A percentile compares a stretch with the other conserved stretches of the same genome.
These are phyloP conservation scores for Rubroboletus satanas DNA, from an alignment of 768 basidiomycete species.

Conservation along the genomic window DNA sequence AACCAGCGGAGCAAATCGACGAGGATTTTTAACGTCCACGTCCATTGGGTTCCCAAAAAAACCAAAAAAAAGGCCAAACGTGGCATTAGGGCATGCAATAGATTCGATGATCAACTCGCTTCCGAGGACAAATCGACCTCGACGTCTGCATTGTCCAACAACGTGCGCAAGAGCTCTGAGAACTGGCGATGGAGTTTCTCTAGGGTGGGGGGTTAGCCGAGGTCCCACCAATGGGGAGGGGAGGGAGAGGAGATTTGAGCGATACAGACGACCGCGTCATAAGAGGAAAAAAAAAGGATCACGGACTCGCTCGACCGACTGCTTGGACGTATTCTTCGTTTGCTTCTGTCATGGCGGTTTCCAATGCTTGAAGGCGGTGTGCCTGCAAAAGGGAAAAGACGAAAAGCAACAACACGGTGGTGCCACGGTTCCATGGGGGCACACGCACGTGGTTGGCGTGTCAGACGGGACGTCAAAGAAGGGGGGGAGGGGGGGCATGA, in stretches of 20 bases:
- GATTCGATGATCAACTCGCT: background rate
- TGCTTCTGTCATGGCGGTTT: conserved; percentile 64
- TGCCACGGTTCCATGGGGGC: background rate
- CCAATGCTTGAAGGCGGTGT: conserved; percentile 58
- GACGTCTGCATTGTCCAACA: conserved; percentile 54
- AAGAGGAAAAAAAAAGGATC: background rate
- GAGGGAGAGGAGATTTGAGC: background rate
- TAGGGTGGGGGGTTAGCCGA: conserved; percentile 18
- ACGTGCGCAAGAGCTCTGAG: conserved; percentile 50
- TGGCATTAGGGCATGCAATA: background rate
- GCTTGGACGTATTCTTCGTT: conserved; percentile 76
- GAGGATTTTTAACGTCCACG: background rate
- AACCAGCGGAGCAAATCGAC: background rate
- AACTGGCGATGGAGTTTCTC: conserved; percentile 61
- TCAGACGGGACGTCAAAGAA: background rate
- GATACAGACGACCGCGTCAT: background rate
- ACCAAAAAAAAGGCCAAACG: background rate
- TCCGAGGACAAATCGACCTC: conserved; percentile 20
- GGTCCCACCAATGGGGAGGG: background rate
- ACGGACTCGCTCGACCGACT: conserved; percentile 73
- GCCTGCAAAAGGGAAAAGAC: conserved; percentile 40
- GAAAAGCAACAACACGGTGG: background rate
- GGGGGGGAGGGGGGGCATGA: background rate
- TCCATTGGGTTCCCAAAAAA: background rate
- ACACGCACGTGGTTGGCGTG: background rate